Evolutionary conservation across 805 yeast genomes (phyloP), one percentile per base, ranked within the genome.

Genomic region (Clavispora fructus): DNA sequence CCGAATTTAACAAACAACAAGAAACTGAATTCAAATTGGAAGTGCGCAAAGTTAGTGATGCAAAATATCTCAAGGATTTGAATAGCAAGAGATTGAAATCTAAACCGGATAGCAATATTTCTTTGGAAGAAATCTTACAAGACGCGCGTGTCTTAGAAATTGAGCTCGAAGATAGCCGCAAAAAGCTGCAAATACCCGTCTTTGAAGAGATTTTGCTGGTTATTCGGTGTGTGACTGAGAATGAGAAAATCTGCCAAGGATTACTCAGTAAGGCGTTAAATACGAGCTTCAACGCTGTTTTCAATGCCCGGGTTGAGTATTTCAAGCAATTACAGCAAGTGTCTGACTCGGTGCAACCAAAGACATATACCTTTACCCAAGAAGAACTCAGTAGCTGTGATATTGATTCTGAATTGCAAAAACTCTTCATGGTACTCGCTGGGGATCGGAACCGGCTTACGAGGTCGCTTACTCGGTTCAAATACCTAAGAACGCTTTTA

Each of bases 271-370:
- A 74, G 35, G 85, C 78, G 48, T 56, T 77, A 12, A 71, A 78
- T 35, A 74, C 77, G 17, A 68, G 70, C 38, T 68, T 83, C 49
- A 80, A 88, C 51, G 75, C 77, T 29, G 75, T 87, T 0, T 92
- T 83, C 66, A 94, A 92, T 63, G 69, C 82, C n/a, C 80, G 92
- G 43, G 77, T 92, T 33, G 85, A 78, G 38, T 94, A 91, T 62
- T 94, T 83, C 67, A 81, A 82, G 55, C 91, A 88, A 50, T 73
- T 94, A 28, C 99, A 94, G 63, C 83, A 75, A 43, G 75, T 91
- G 23, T 89, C 97, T 0, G 98, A 94, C 64, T 82, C 82, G 37
- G 91, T 92, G 31, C 75, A 76, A 7, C 48, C 57, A 62, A 46
- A 54, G 16, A 35, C 43, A 4, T 50, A 41, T 23, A 39, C 17